Conservation (phyloP, 2,329 filamentous ascomycete species). For the Ascochyta fabae region DNA sequence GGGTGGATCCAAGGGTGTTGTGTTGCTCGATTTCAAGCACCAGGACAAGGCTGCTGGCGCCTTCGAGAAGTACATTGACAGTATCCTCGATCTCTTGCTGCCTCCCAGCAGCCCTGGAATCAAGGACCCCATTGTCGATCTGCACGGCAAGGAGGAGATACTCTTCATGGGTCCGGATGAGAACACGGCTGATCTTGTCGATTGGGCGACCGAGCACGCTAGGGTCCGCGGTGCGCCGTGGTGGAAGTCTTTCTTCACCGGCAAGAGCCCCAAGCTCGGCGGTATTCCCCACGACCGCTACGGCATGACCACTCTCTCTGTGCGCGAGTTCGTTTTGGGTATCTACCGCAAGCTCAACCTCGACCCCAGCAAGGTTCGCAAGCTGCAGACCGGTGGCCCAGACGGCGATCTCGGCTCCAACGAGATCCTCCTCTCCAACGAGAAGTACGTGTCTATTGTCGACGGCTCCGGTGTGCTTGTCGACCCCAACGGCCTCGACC, state of each 20-base stretch:
- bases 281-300: slow-evolving; percentile 96
- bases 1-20: slow-evolving; percentile 96
- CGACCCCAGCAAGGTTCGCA: slow-evolving; percentile 81
- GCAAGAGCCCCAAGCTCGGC: slow-evolving; percentile 93
- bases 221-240: slow-evolving; percentile 85
- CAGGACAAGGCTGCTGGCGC: slow-evolving; percentile 91
- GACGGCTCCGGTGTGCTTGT: slow-evolving; percentile 95
- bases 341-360: slow-evolving; percentile 97
- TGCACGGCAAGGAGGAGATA: slow-evolving; percentile 94
- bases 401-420: slow-evolving; percentile 97
- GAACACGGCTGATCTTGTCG: slow-evolving; percentile 95
- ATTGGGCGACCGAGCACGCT: slow-evolving; percentile 98
- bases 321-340: slow-evolving; percentile 93
- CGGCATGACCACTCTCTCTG: slow-evolving; percentile 96
- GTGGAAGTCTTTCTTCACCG: slow-evolving; percentile 99
- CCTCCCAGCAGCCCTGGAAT: slow-evolving; percentile 92
- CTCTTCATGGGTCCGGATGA: slow-evolving; percentile 98
- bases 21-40: slow-evolving; percentile 89
- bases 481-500: slow-evolving; percentile 88
- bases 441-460: slow-evolving; percentile 95
- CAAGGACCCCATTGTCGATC: slow-evolving; percentile 97
- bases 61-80: slow-evolving; percentile 99
- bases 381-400: slow-evolving; percentile 97
- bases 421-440: slow-evolving; percentile 93
- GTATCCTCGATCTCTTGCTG: slow-evolving; percentile 91